Conservation (phyloP, 2,329 filamentous ascomycete genomes). For the Cercospora sp. region DNA sequence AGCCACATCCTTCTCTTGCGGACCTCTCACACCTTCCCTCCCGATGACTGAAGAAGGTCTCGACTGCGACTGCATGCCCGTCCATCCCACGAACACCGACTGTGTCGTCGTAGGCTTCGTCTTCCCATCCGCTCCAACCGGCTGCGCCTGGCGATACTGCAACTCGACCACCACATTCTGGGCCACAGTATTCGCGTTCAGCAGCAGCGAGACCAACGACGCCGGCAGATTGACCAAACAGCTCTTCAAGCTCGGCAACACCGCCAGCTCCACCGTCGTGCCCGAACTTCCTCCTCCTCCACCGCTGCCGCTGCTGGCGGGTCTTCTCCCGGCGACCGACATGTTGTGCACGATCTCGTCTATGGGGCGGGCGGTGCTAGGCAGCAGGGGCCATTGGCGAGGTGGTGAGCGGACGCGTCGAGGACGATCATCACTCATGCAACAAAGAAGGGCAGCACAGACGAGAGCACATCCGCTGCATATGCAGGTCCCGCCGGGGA, state of each 20-base stretch:
- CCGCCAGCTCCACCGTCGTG: constrained; percentile 64
- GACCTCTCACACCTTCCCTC: constrained; percentile 64
- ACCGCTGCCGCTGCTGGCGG: not conserved
- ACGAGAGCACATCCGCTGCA: not conserved
- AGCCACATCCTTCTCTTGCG: constrained; percentile 72
- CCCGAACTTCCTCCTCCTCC: not conserved
- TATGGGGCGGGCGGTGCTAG: constrained; percentile 9
- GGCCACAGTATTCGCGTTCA: constrained; percentile 86
- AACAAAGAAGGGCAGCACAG: not conserved
- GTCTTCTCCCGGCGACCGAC: constrained; percentile 21
- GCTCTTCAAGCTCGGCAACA: constrained; percentile 80
- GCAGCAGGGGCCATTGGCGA: constrained; percentile 11
- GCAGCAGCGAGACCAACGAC: constrained; percentile 77
- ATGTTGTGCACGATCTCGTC: constrained; percentile 14
- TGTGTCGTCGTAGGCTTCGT: constrained; percentile 47
- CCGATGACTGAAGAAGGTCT: constrained; percentile 71
- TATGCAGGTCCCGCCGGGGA: constrained; percentile 8
- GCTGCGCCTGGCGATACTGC: constrained; percentile 65
- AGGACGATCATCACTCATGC: constrained; percentile 10
- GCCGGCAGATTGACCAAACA: constrained; percentile 91
- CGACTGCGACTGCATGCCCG: constrained; percentile 93
- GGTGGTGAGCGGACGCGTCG: constrained; percentile 12
- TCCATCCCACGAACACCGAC: constrained; percentile 91
- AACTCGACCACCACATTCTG: constrained; percentile 98
- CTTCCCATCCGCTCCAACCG: constrained; percentile 44